Evolutionary conservation across 108 stramenopile genomes (phyloP).

Genomic region (Mayamaea pseudoterrestris): DNA sequence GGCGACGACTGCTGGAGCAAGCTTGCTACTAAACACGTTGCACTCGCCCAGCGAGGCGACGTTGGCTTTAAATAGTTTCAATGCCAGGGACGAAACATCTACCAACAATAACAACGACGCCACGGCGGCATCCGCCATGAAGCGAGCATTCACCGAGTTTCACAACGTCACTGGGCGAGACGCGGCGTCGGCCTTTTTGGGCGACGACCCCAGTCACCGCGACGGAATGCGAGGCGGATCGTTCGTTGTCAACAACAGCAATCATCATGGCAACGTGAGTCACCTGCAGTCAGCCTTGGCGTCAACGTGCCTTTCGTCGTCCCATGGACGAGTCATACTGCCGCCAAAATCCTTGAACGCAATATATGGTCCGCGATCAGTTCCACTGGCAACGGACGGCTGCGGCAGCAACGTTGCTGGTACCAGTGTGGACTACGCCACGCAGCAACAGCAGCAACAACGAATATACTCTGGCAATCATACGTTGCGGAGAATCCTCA

Average conservation of each 20-base stretch:
- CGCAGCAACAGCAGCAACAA: background rate
- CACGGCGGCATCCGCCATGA: constrained; percentile 22
- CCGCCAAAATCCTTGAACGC: too few species aligned
- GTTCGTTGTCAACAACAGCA: too few species aligned
- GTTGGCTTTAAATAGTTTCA: background rate
- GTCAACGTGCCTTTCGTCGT: too few species aligned
- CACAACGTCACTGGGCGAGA: constrained; percentile 61
- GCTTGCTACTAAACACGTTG: background rate
- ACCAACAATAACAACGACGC: background rate
- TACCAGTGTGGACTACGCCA: background rate
- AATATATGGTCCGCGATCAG: too few species aligned
- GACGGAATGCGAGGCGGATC: too few species aligned
- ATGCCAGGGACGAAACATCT: background rate
- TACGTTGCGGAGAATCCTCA: constrained; percentile 29
- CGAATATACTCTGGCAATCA: background rate
- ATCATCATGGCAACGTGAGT: too few species aligned
- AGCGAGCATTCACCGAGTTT: constrained; percentile 68
- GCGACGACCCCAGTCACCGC: constrained; percentile 33
- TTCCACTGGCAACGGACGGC: background rate
- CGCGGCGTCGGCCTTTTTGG: constrained; percentile 57
- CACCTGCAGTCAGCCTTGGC: constrained; percentile 2
- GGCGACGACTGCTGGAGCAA: background rate
- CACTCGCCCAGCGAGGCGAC: background rate
- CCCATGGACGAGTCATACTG: too few species aligned
- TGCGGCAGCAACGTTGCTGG: background rate